These are phyloP conservation scores for Colletotrichum magnum DNA, from an alignment of 2,329 filamentous ascomycete genomes.

Conservation along the genomic window DNA sequence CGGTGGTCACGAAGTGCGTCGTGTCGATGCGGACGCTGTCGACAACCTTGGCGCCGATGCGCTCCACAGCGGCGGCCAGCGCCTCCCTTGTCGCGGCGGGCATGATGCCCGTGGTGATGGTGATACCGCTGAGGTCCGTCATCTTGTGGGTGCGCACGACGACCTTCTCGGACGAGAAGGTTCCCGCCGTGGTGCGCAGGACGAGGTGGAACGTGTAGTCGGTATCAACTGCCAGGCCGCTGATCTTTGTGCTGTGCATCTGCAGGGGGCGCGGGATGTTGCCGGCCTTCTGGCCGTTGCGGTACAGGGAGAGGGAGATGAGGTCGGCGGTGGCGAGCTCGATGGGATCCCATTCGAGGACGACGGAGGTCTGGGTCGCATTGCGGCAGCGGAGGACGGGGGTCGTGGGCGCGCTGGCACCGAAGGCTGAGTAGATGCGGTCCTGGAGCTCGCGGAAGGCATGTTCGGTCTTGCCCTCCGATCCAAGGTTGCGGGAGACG, in stretches of 20 bases:
- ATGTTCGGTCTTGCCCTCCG: slow-evolving; percentile 81
- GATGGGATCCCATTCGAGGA: slow-evolving; percentile 98
- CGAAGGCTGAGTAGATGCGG: slow-evolving; percentile 89
- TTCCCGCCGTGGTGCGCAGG: slow-evolving; percentile 90
- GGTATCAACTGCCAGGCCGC: slow-evolving; percentile 93
- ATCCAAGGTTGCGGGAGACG: slow-evolving; percentile 86
- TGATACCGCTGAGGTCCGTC: slow-evolving; percentile 96
- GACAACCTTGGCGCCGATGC: slow-evolving; percentile 92
- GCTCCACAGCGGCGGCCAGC: slow-evolving; percentile 81
- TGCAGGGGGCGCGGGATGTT: slow-evolving; percentile 90
- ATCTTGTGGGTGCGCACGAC: slow-evolving; percentile 96
- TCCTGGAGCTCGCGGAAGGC: slow-evolving; percentile 90
- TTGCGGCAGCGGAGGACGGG: slow-evolving; percentile 93
- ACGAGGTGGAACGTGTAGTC: slow-evolving; percentile 97
- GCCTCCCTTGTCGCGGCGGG: slow-evolving; percentile 80
- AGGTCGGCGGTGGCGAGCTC: slow-evolving; percentile 93
- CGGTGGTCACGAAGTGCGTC: slow-evolving; percentile 97
- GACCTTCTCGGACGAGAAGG: slow-evolving; percentile 85
- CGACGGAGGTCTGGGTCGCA: slow-evolving; percentile 97
- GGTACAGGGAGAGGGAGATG: slow-evolving; percentile 89
- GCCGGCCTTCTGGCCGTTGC: slow-evolving; percentile 96
- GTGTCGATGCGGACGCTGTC: slow-evolving; percentile 96
- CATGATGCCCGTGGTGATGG: slow-evolving; percentile 91
- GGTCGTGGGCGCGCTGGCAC: slow-evolving; percentile 80
- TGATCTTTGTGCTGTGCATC: slow-evolving; percentile 97